Conservation (phyloP, 768 basidiomycete species). For the Russula compacta region DNA sequence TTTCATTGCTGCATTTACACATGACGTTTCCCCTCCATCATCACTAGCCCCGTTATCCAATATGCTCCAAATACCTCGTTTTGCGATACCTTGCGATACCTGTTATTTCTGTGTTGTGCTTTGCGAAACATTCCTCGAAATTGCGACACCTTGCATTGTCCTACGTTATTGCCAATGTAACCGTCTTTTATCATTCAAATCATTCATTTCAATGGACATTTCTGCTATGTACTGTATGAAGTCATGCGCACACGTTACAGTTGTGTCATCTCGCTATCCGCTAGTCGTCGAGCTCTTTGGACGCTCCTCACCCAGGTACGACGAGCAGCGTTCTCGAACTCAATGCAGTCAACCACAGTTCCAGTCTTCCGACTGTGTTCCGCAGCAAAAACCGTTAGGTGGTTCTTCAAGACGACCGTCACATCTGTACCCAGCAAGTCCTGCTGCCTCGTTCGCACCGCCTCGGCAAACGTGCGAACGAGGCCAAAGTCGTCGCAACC, state of each 20-base stretch:
- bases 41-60: not conserved
- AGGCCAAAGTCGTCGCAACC: conserved; percentile 80
- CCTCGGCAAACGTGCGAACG: conserved; percentile 63
- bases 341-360: conserved; percentile 55
- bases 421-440: conserved; percentile 55
- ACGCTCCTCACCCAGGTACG: conserved; percentile 22
- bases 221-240: not conserved
- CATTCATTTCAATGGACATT: not conserved
- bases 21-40: not conserved
- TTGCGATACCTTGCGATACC: conserved; percentile 20
- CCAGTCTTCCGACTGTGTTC: conserved; percentile 68
- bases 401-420: conserved; percentile 62
- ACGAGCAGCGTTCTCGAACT: conserved; percentile 51
- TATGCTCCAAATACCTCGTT: conserved; percentile 5
- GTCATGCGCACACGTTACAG: not conserved
- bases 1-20: conserved; percentile 14
- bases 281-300: not conserved
- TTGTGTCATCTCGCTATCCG: not conserved
- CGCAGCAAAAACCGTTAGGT: conserved; percentile 82
- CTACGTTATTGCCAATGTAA: conserved; percentile 10
- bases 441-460: conserved; percentile 59
- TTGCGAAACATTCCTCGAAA: conserved; percentile 4
- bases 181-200: not conserved
- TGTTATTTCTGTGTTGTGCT: conserved; percentile 2
- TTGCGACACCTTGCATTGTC: conserved; percentile 14